Conservation (phyloP, 129 eudicot genomes). For the Tanacetum coccineum region DNA sequence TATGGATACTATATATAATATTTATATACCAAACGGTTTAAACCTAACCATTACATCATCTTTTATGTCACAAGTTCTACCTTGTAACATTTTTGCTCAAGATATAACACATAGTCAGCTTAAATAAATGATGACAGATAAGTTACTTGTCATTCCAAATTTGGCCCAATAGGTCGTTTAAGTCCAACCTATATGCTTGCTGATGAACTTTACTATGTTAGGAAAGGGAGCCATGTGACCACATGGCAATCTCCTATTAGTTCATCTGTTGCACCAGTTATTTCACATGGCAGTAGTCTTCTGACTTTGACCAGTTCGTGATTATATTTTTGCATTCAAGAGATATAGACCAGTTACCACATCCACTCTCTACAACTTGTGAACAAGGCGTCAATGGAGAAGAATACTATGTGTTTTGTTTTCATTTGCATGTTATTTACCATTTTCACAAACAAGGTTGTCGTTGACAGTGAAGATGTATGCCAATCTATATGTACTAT, state of each 20-base stretch:
- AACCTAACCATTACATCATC: conserved; percentile 4
- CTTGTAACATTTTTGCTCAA: conserved; percentile 3
- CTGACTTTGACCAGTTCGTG: conserved; percentile 84
- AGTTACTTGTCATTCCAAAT: too few relatives aligned
- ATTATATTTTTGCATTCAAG: conserved; percentile 86
- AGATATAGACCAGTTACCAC: too few relatives aligned
- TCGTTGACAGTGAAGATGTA: too few relatives aligned
- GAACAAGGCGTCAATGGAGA: too few relatives aligned
- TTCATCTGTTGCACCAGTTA: conserved; percentile 51
- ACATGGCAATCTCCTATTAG: conserved; percentile 13
- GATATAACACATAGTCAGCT: neutral
- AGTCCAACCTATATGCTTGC: neutral
- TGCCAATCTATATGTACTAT: too few relatives aligned
- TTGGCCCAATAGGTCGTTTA: neutral
- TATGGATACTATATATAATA: too few relatives aligned
- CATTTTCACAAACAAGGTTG: too few relatives aligned
- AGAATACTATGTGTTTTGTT: too few relatives aligned
- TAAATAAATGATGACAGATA: neutral
- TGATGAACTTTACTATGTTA: neutral
- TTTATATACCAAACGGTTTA: neutral
- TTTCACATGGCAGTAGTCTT: conserved; percentile 72
- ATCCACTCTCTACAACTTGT: too few relatives aligned
- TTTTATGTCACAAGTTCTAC: conserved; percentile 2
- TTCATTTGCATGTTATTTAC: too few relatives aligned
- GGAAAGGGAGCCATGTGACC: neutral